Evolutionary conservation across 2,329 filamentous ascomycete species (phyloP).

Genomic region (Ceratocystis colombiana): DNA sequence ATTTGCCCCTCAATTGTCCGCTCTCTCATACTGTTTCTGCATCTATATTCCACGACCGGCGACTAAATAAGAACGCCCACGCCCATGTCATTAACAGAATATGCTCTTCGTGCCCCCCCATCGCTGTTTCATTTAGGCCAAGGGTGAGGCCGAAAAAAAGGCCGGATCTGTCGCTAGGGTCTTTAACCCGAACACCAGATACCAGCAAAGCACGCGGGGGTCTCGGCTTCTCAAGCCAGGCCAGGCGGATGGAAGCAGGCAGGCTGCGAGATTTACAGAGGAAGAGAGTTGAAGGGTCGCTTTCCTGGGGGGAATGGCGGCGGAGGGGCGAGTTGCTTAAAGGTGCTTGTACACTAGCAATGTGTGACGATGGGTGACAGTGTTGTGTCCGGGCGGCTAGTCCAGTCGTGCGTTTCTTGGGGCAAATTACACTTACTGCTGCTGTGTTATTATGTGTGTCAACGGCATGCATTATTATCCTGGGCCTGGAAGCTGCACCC

Average conservation of each 20-base stretch:
- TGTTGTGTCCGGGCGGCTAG: too few relatives aligned
- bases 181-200: not conserved
- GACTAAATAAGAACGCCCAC: too few relatives aligned
- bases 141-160: conserved; percentile 4
- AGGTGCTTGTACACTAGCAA: too few relatives aligned
- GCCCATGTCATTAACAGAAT: not conserved
- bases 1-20: too few relatives aligned
- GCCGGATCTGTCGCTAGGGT: not conserved
- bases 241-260: not conserved
- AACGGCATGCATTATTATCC: too few relatives aligned
- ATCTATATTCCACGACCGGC: too few relatives aligned
- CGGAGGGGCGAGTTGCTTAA: not conserved
- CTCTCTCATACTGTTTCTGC: too few relatives aligned
- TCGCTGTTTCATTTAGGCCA: not conserved
- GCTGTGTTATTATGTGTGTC: too few relatives aligned
- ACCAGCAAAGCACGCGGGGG: not conserved
- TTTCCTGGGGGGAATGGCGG: not conserved
- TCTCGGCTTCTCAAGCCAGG: not conserved
- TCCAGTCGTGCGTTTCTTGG: too few relatives aligned
- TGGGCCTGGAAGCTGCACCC: not conserved
- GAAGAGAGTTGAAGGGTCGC: not conserved
- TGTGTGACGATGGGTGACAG: too few relatives aligned
- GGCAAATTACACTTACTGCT: too few relatives aligned
- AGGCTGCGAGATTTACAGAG: not conserved
- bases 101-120: not conserved